Evolutionary conservation across 2,329 filamentous ascomycete species (phyloP).

Genomic region (Colletotrichum cuscutae): DNA sequence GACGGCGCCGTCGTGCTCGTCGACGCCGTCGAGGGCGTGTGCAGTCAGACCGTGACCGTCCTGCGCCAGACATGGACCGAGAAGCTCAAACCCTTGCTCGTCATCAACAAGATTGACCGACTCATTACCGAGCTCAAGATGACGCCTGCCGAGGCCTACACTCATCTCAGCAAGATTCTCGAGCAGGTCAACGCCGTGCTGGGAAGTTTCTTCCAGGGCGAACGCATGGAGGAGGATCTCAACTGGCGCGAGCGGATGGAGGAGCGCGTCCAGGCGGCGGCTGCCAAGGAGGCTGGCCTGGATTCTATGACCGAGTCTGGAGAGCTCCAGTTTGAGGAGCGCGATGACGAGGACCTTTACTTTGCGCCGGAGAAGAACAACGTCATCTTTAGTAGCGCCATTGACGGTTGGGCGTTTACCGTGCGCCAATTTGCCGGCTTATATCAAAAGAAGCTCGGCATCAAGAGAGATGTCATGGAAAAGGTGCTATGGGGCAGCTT

Average conservation of each 20-base stretch:
- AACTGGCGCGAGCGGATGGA: constrained; percentile 96
- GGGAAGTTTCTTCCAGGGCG: constrained; percentile 96
- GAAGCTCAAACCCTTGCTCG: constrained; percentile 91
- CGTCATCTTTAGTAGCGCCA: constrained; percentile 97
- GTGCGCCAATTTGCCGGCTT: constrained; percentile 91
- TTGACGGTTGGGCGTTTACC: constrained; percentile 99
- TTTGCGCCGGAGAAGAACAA: constrained; percentile 99
- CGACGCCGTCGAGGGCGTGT: constrained; percentile 97
- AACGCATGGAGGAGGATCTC: constrained; percentile 97
- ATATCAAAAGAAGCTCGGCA: constrained; percentile 97
- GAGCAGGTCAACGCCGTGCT: constrained; percentile 98
- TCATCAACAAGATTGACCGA: constrained; percentile 98
- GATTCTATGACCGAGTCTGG: constrained; percentile 63
- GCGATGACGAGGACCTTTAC: constrained; percentile 96
- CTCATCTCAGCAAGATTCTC: constrained; percentile 86
- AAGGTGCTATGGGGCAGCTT: constrained; percentile 98
- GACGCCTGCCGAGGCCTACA: constrained; percentile 89
- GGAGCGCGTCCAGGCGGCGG: constrained; percentile 76
- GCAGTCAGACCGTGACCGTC: constrained; percentile 98
- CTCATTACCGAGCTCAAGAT: constrained; percentile 94
- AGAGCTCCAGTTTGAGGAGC: constrained; percentile 82
- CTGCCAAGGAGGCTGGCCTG: constrained; percentile 38
- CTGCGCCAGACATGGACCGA: constrained; percentile 95
- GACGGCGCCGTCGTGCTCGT: constrained; percentile 95
- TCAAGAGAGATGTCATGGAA: constrained; percentile 87